Base-by-base conservation (phyloP, 352 stramenopile genomes). In the Globisporangium irregulare region DNA sequence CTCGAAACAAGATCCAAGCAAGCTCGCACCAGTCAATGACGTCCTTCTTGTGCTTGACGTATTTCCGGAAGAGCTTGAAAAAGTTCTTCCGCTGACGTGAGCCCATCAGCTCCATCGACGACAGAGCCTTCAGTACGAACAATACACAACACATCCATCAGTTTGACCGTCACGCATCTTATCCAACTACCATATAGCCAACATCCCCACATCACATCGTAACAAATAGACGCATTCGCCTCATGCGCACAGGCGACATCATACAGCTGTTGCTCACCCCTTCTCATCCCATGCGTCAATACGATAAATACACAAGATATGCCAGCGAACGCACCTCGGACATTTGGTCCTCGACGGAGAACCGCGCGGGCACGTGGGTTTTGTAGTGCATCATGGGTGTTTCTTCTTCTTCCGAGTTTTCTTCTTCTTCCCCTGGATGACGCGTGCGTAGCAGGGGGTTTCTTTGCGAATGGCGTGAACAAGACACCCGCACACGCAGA, bases 31-130 rank as follows among this genome's bases (percentile, higher is more conserved):
- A 95, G 66, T 94, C 86, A 57, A 94, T 93, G 20, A 88, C 76
- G 59, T 77, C 79, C 73, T 94, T 92, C 58, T 90, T 92, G 67
- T 86, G 73, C 72, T 93, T 93, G 59, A 78, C 89, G 65, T 94
- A 95, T 77, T 95, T 95, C 73, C 88, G 88, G 67, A 95, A 95
- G 59, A 95, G 77, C 75, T 95, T 95, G 74, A 94, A 81, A 66
- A 95, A 95, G 70, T 91, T 91, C 76, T 94, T 94, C 41, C 86
- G 79, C 72, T 94, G 86, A 48, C 88, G 78, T 20, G 79, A 78
- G 12, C 82, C 82, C 82, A 95, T 91, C 27, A 95, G 81, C 68
- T 95, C 88, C 12, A 90, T 71, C 54, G 85, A 91, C 34, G 80
- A 82, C 38, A 95, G 77, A 59, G 86, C 82, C 85, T 94, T 61